These are phyloP conservation scores for Trichocomaceae sp. DNA, from an alignment of 2,329 filamentous ascomycete genomes.

Conservation along the genomic window DNA sequence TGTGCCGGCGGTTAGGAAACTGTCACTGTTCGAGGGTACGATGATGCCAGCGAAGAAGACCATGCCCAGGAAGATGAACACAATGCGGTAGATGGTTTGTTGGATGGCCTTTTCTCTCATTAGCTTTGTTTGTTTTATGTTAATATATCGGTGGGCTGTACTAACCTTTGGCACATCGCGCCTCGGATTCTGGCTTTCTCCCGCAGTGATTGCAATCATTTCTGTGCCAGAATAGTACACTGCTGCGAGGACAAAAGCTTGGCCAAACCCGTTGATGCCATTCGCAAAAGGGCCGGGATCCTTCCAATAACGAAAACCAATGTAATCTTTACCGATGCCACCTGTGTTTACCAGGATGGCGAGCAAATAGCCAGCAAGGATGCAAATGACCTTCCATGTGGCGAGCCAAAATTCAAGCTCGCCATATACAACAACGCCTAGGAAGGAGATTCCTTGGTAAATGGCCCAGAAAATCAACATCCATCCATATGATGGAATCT, in stretches of 20 bases:
- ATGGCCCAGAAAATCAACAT: constrained; percentile 34
- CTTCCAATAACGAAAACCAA: constrained; percentile 31
- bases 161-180: constrained; percentile 55
- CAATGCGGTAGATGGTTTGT: constrained; percentile 64
- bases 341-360: constrained; percentile 32
- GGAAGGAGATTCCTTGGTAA: constrained; percentile 20
- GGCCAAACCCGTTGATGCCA: constrained; percentile 26
- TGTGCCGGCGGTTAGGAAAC: constrained; percentile 42
- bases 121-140: neutral
- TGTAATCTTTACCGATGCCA: constrained; percentile 30
- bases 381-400: constrained; percentile 29
- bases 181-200: constrained; percentile 52
- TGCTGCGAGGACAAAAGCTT: constrained; percentile 31
- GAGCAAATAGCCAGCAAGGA: constrained; percentile 28
- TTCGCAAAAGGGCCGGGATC: constrained; percentile 16
- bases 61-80: constrained; percentile 48
- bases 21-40: constrained; percentile 55
- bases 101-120: constrained; percentile 4
- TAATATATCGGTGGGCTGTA: neutral
- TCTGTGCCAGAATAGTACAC: constrained; percentile 35
- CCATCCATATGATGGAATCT: constrained; percentile 34
- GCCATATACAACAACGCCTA: constrained; percentile 38
- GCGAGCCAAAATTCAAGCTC: constrained; percentile 39
- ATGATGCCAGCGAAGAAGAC: constrained; percentile 64
- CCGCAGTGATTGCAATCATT: constrained; percentile 40